Conservation (phyloP, 371 early-diverging fungal species). For the Mortierella sp. region DNA sequence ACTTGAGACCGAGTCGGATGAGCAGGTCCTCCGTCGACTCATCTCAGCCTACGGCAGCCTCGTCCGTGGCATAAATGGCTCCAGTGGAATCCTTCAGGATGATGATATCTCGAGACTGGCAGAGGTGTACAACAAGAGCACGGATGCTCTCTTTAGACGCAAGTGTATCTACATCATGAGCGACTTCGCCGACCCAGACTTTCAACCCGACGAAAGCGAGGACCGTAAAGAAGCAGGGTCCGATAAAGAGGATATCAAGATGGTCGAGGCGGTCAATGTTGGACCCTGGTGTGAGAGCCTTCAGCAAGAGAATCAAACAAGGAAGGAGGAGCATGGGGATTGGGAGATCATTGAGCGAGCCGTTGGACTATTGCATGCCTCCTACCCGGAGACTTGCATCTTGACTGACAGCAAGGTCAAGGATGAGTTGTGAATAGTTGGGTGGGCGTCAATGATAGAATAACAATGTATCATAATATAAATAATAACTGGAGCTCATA, state of each 20-base stretch:
- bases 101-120: conserved; percentile 47
- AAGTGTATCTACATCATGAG: conserved; percentile 53
- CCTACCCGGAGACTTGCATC: conserved; percentile 40
- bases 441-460: background rate
- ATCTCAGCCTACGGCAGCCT: conserved; percentile 64
- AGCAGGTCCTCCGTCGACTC: conserved; percentile 54
- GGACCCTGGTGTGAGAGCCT: conserved; percentile 52
- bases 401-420: conserved; percentile 1
- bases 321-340: conserved; percentile 12
- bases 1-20: conserved; percentile 52
- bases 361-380: conserved; percentile 26
- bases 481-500: too few relatives aligned
- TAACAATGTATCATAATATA: too few relatives aligned
- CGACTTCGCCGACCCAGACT: conserved; percentile 57
- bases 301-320: conserved; percentile 10
- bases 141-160: conserved; percentile 30
- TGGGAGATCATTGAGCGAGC: conserved; percentile 35
- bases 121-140: conserved; percentile 27
- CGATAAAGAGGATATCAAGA: background rate
- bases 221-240: background rate
- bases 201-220: conserved; percentile 24
- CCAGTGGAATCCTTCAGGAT: conserved; percentile 51
- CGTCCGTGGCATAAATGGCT: conserved; percentile 57
- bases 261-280: conserved; percentile 16
- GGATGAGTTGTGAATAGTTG: conserved; percentile 34